A percentile compares a stretch with the other conserved stretches of the same genome.
These are phyloP conservation scores for Geotrichum histeridarum DNA, from an alignment of 1,139 yeast genomes.

Conservation along the genomic window DNA sequence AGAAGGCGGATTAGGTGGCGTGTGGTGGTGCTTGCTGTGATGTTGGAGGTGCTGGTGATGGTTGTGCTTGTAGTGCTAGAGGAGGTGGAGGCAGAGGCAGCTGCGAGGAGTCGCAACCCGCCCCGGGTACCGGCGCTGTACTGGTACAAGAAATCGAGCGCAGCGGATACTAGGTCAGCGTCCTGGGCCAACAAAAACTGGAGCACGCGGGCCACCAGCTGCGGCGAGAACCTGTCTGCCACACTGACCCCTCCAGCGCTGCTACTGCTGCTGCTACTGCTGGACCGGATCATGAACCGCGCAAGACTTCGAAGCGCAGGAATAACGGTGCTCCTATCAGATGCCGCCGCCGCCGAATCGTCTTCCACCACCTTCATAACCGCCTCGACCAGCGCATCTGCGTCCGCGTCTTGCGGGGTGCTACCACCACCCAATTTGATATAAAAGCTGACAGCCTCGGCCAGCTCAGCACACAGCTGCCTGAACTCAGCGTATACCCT, in stretches of 20 bases:
- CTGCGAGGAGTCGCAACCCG: slow-evolving; percentile 30
- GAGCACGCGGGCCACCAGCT: slow-evolving; percentile 37
- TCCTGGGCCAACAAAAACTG: slow-evolving; percentile 46
- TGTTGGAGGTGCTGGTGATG: not conserved
- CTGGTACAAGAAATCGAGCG: slow-evolving; percentile 64
- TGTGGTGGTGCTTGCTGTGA: not conserved
- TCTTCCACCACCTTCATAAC: slow-evolving; percentile 23
- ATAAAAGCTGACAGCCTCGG: slow-evolving; percentile 81
- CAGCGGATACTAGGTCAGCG: slow-evolving; percentile 59
- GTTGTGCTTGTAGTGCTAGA: slow-evolving; percentile 38
- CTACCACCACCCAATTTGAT: slow-evolving; percentile 58
- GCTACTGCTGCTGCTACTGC: slow-evolving; percentile 24
- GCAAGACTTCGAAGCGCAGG: slow-evolving; percentile 40
- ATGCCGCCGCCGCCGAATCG: slow-evolving; percentile 19
- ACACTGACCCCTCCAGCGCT: no score
- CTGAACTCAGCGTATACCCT: slow-evolving; percentile 54
- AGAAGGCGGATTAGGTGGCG: slow-evolving; percentile 52
- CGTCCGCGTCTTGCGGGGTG: slow-evolving; percentile 44
- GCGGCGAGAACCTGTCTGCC: slow-evolving; percentile 36
- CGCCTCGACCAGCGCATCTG: slow-evolving; percentile 38
- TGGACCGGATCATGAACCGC: slow-evolving; percentile 38
- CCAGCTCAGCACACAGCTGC: slow-evolving; percentile 67
- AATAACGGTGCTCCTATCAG: slow-evolving; percentile 39
- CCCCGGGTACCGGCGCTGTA: slow-evolving; percentile 51
- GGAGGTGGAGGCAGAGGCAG: slow-evolving; percentile 43